Base-by-base conservation (phyloP, 441 rosid species). In the Erysimum cheiri region DNA sequence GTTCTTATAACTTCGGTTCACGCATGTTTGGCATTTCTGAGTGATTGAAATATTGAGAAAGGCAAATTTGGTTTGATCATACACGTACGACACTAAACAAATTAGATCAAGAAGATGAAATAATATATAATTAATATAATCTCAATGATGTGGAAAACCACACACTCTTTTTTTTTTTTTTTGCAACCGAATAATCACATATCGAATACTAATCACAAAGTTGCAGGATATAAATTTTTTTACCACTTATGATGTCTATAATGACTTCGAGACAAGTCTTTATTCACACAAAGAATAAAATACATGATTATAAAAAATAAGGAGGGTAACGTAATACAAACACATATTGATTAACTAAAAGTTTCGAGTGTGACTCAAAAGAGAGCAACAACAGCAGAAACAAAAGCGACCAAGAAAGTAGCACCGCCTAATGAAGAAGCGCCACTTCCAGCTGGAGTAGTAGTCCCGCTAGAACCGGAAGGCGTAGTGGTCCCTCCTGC, bases 301-400 rank as follows among this genome's bases (percentile, higher is more conserved):
- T 0, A 41, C 65, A 72, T 64, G 44, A 56, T 14, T 28, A 50
- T 56, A 14, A 29, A 29, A 64, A 1, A 33, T 7, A 64, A 37
- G 65, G 55, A 37, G 8, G 22, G 44, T 29, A 57, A 72, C 35
- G 3, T 29, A 36, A 49, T 58, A 66, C 60, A 59, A 73, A 67
- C 11, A 53, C 62, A 43, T 41, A 12, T 19, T 5, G 13, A 59
- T 48, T 4, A 50, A 33, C 52, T 46, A 52, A 49, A 32, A 19
- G 22, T 50, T 32, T 54, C 22, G 10, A 59, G 41, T 67, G 57
- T 50, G 48, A 53, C 73, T 75, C 50, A 76, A 50, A 76, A 65
- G 59, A 76, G 50, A 64, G 79, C 75, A 49, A 64, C 67, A 70
- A 58, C 17, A 29, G 64, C 79, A 37, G 71, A 76, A 32, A 58